Base-by-base conservation (phyloP, 352 stramenopile genomes). In the Phytophthora tubulina region DNA sequence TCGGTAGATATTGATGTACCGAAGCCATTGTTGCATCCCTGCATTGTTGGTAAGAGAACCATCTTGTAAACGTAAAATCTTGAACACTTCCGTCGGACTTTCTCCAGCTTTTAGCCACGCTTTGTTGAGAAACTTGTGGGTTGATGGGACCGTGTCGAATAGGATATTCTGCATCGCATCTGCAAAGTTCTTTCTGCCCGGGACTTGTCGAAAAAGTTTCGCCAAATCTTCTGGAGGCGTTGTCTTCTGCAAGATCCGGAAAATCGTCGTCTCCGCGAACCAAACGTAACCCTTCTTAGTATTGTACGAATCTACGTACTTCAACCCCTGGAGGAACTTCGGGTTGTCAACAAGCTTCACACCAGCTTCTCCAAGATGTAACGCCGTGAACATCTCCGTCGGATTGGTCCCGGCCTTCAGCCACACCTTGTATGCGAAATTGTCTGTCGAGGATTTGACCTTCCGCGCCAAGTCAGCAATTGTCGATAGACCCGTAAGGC, bases 321-420 rank as follows among this genome's bases (percentile, higher is more conserved):
- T 35, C 6, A 55, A 32, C 44, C 42, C 57, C 33, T 56, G 45
- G 0, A 65, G 17, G 7, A 65, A 46, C 5, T 15, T 30, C 27
- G 46, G 59, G 11, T 67, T 67, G 1, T 51, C 36, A n/a, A 51
- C 36, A 1, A 67, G 48, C 27, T 59, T 67, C 2, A 13, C 9
- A 1, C 14, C 35, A 21, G 35, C 35, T 3, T 50, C 27, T 41
- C 21, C 46, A 21, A 67, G 35, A 11, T 6, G 33, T 36, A 59
- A 35, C 3, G 2, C 10, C 3, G 9, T 17, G 21, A 50, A 57
- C 11, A 57, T 17, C 2, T 55, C n/a, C n/a, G 1, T 32, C 2
- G 57, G 44, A 8, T 45, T 10, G 8, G 27, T 54, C 1, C 39
- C 36, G n/a, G 38, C 36, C 7, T 39, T 30, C 0, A 61, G 27